Conservation (phyloP, 139 green algal species). For the Coelastrella sp. region DNA sequence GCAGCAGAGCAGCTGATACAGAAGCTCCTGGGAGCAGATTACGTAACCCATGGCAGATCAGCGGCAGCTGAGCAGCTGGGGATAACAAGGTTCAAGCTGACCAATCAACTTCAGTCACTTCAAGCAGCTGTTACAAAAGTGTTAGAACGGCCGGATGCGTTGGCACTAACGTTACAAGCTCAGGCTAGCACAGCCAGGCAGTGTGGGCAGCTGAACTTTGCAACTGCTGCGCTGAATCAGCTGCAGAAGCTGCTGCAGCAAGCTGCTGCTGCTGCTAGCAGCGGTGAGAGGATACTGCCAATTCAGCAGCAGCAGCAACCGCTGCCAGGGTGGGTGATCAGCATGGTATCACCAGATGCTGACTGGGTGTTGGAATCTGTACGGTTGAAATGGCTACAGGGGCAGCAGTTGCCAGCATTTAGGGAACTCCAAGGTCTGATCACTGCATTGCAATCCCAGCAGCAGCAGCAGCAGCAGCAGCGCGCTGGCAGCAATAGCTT, state of each 20-base stretch:
- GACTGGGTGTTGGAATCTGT: constrained; percentile 81
- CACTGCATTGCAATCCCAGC: constrained; percentile 36
- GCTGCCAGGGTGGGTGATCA: not conserved
- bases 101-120: constrained; percentile 36
- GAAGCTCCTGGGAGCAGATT: constrained; percentile 33
- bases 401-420: constrained; percentile 69
- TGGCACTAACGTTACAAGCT: constrained; percentile 13
- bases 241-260: constrained; percentile 26
- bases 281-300: not conserved
- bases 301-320: not conserved
- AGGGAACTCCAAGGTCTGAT: constrained; percentile 37
- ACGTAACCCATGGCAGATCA: not conserved
- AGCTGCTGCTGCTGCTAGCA: constrained; percentile 23
- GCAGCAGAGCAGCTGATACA: constrained; percentile 27
- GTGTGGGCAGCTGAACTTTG: constrained; percentile 22
- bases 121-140: constrained; percentile 12
- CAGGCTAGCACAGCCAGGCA: constrained; percentile 4
- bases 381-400: constrained; percentile 86
- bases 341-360: constrained; percentile 37
- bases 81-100: not conserved
- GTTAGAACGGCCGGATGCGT: constrained; percentile 11
- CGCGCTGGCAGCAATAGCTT: not conserved
- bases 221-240: constrained; percentile 31
- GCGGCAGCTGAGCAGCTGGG: not conserved
- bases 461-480: constrained; percentile 45